Evolutionary conservation across 2,329 filamentous ascomycete genomes (phyloP), one percentile per base, ranked within the genome.

Genomic region (Trichoderma aggressivum): DNA sequence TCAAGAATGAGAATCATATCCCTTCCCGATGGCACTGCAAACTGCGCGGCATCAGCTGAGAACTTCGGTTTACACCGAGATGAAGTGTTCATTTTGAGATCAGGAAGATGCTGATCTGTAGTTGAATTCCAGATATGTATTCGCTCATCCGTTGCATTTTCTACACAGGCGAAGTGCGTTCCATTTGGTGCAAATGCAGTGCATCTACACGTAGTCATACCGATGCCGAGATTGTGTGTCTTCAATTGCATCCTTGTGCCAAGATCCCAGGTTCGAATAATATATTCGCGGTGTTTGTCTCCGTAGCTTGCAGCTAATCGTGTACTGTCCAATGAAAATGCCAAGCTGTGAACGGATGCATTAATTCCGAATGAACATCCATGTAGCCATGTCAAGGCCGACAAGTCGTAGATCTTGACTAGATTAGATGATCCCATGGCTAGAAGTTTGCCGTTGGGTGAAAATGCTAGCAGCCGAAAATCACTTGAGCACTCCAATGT

Each of bases 251-350:
- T 39, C 0, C 59, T 34, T 5, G 14, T 62, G 34, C 1, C 24
- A 8, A 62, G 14, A 62, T 62, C 14, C 59, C 59, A 62, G 32
- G 21, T 26, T 34, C 21, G n/a, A 39, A 61, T 36, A 14, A 3
- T 30, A 4, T 5, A 4, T 1, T 4, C 18, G 7, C 3, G 2
- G 8, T 3, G 0, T 2, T 1, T 1, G 18, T 7, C 2, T n/a
- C 0, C 2, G n/a, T 16, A 34, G 7, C 30, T 5, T n/a, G 34
- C 59, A 43, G 34, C 34, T 2, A 62, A 30, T 14, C 1, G 14
- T 62, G 16, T 18, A 0, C 21, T 16, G 2, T 62, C 59, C 18
- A 11, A 16, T 36, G 59, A 43, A 28, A 62, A 62, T 4, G 24
- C 16, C 3, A 62, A 10, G 4, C 10, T 36, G 2, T 5, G 5